Evolutionary conservation across 345 rosid species (phyloP).

Genomic region (Nephelium lappaceum): DNA sequence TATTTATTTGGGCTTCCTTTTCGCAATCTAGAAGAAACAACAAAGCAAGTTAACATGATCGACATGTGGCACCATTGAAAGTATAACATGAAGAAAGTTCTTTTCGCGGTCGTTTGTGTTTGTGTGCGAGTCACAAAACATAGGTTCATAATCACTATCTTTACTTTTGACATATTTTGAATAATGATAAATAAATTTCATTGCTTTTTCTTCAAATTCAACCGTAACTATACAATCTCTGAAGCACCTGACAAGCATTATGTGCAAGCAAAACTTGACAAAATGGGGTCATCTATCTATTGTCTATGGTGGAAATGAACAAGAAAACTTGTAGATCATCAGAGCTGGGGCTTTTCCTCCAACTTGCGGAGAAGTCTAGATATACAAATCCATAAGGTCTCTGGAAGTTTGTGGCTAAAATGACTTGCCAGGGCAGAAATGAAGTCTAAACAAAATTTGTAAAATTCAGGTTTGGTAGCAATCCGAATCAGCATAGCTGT

Average conservation of each 20-base stretch:
- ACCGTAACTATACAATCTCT: too few relatives aligned
- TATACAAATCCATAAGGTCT: conserved; percentile 56
- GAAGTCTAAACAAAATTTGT: conserved; percentile 53
- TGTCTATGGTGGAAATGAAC: not conserved
- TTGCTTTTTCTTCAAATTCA: too few relatives aligned
- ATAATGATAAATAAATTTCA: too few relatives aligned
- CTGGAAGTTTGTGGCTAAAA: conserved; percentile 54
- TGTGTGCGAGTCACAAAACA: not conserved
- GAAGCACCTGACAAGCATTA: too few relatives aligned
- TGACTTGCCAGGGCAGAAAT: conserved; percentile 53
- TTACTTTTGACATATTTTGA: too few relatives aligned
- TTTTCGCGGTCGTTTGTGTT: not conserved
- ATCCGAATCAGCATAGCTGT: conserved; percentile 68
- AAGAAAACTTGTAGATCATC: not conserved
- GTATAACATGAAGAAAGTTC: not conserved
- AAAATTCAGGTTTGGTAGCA: conserved; percentile 62
- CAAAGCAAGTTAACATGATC: not conserved
- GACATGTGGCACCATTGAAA: not conserved
- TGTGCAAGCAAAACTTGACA: not conserved
- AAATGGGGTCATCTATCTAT: not conserved
- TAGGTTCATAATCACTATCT: not conserved
- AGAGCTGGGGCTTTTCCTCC: conserved; percentile 7
- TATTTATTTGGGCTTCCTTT: not conserved
- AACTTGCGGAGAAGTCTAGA: conserved; percentile 60
- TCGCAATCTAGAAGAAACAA: not conserved